phyloP scores from a whole-genome alignment of 225 moss, liverwort and hornwort genomes.

The Pseudisothecium myosuroides region DNA sequence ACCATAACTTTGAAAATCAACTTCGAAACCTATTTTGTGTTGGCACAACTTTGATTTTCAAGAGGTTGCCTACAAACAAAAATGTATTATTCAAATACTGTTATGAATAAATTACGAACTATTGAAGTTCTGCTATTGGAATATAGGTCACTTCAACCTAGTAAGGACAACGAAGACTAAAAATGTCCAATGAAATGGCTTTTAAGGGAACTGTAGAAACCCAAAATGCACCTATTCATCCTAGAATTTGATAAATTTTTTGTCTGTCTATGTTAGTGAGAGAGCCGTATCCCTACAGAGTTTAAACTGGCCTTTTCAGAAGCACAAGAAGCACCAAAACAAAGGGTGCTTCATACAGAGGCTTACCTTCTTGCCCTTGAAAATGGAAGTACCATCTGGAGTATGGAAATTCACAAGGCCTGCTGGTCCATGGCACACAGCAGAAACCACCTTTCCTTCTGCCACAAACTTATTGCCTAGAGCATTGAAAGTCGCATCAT shows the following conservation, averaged over 20 bases:
- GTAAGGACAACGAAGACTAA: not conserved
- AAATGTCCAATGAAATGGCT: not conserved
- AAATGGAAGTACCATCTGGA: slow-evolving; percentile 56
- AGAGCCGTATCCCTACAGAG: not conserved
- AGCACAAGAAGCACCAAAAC: not conserved
- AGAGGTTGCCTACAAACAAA: not conserved
- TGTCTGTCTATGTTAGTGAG: not conserved
- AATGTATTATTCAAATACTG: not conserved
- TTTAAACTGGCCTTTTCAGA: too few relatives aligned
- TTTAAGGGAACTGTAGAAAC: not conserved
- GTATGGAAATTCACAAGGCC: slow-evolving; percentile 26
- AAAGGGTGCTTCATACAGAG: not conserved
- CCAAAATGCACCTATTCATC: not conserved
- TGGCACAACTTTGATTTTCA: not conserved
- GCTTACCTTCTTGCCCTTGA: slow-evolving; percentile 55
- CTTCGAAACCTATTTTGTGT: too few relatives aligned
- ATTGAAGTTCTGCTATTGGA: not conserved
- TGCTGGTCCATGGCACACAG: slow-evolving; percentile 73
- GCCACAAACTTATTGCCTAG: slow-evolving; percentile 52
- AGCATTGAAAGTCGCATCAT: slow-evolving; percentile 23
- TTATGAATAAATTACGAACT: not conserved
- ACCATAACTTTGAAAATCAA: not conserved
- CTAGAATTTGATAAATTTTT: not conserved
- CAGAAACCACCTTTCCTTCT: slow-evolving; percentile 49
- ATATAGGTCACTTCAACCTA: not conserved